Percentiles rank a stretch among this genome's conserved stretches.
Evolutionary conservation across 352 stramenopile species (phyloP).

Genomic region (Phytophthora melonis): DNA sequence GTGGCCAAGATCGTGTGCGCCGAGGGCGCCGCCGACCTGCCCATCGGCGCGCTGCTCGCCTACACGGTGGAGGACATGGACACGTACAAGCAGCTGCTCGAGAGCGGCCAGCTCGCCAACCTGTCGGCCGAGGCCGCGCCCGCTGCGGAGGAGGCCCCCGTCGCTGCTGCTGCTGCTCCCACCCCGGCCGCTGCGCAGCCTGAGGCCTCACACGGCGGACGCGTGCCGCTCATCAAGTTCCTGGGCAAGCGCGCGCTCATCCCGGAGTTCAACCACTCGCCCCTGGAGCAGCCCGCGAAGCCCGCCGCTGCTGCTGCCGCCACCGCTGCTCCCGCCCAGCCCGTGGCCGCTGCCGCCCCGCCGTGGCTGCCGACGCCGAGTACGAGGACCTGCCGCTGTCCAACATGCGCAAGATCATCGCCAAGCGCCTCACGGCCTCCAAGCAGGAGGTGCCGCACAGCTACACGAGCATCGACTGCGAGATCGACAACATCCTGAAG

Average conservation of each 20-base stretch:
- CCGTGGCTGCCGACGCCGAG: constrained; percentile 37
- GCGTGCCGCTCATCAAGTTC: constrained; percentile 86
- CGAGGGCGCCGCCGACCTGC: constrained; percentile 90
- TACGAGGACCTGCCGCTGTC: constrained; percentile 90
- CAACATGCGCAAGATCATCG: constrained; percentile 99
- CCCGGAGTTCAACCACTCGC: constrained; percentile 44
- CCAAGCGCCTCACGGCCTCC: constrained; percentile 96
- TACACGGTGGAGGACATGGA: constrained; percentile 95
- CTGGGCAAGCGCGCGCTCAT: constrained; percentile 85
- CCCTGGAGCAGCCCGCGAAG: constrained; percentile 36
- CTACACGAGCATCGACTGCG: constrained; percentile 97
- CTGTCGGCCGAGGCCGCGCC: constrained; percentile 40
- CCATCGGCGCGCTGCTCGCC: constrained; percentile 93
- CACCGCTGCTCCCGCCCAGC: constrained; percentile 16
- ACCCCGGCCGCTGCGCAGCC: background rate
- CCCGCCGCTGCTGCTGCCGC: constrained; percentile 4
- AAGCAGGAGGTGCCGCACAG: constrained; percentile 97
- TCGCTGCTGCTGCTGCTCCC: constrained; percentile 5
- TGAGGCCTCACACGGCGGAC: constrained; percentile 30
- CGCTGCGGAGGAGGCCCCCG: constrained; percentile 16
- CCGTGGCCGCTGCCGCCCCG: constrained; percentile 15
- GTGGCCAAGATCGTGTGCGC: constrained; percentile 95
- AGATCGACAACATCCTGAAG: constrained; percentile 92
- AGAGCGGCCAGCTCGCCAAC: constrained; percentile 63
- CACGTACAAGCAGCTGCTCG: constrained; percentile 69